Conservation (phyloP, 2,329 filamentous ascomycete species). For the Exophiala mesophila region DNA sequence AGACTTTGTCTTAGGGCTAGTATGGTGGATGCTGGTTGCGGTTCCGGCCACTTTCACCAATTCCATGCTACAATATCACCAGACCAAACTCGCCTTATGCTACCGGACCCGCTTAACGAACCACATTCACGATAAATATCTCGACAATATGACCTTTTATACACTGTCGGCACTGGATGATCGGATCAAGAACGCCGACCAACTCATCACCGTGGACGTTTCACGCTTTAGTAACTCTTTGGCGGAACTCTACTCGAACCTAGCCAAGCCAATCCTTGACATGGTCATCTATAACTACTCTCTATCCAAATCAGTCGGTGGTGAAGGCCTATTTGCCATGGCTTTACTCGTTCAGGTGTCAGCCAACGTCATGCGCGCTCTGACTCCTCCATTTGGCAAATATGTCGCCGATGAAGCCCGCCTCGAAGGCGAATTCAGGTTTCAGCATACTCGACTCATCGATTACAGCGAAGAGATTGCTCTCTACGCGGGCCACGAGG, state of each 20-base stretch:
- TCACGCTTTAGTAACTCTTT: constrained; percentile 93
- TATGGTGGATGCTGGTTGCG: constrained; percentile 98
- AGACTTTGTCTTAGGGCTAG: constrained; percentile 79
- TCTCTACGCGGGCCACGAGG: constrained; percentile 83
- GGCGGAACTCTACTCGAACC: constrained; percentile 90
- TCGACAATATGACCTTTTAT: constrained; percentile 97
- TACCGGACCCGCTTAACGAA: constrained; percentile 93
- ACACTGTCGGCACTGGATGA: constrained; percentile 92
- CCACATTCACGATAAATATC: constrained; percentile 89
- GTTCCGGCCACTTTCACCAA: constrained; percentile 97
- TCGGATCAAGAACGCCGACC: constrained; percentile 96
- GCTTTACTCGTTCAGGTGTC: constrained; percentile 87
- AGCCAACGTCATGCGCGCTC: constrained; percentile 83
- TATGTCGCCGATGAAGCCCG: constrained; percentile 95
- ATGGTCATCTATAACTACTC: constrained; percentile 97
- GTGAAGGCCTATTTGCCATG: constrained; percentile 94
- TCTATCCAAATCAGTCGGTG: constrained; percentile 88
- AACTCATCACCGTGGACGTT: constrained; percentile 94
- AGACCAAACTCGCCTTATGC: constrained; percentile 86
- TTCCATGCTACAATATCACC: constrained; percentile 97
- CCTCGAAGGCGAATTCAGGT: constrained; percentile 91
- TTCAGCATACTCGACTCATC: constrained; percentile 89
- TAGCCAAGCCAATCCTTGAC: constrained; percentile 89
- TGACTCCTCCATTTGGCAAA: constrained; percentile 94
- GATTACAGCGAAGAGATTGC: constrained; percentile 96